These are phyloP conservation scores for Arabis hirsuta DNA, from an alignment of 345 rosid genomes.

Conservation along the genomic window DNA sequence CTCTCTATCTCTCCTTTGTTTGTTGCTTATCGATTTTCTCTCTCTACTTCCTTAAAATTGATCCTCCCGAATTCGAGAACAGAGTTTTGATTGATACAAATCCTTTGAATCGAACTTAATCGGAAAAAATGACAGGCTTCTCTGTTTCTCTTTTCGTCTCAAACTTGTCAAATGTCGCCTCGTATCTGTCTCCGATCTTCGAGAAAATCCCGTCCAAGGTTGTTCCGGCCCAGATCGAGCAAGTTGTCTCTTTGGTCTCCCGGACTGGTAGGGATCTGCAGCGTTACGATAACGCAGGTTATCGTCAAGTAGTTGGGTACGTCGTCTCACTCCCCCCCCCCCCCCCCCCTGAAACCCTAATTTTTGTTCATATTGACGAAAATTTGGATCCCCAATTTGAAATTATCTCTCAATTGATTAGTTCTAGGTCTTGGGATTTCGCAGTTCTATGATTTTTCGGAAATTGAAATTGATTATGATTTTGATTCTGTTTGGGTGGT, in stretches of 20 bases:
- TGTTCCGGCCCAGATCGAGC: slow-evolving; percentile 53
- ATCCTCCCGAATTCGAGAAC: slow-evolving; percentile 13
- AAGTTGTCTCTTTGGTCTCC: slow-evolving; percentile 55
- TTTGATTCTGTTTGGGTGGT: neutral
- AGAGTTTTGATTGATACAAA: slow-evolving; percentile 8
- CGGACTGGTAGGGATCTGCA: slow-evolving; percentile 74
- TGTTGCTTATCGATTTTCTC: slow-evolving; percentile 24
- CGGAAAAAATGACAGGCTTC: slow-evolving; percentile 44
- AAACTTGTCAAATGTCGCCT: slow-evolving; percentile 47
- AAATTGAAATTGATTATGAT: no score
- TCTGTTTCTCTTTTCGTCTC: slow-evolving; percentile 47
- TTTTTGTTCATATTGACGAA: neutral
- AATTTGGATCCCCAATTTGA: neutral
- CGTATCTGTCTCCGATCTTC: slow-evolving; percentile 50
- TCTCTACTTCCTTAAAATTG: slow-evolving; percentile 8
- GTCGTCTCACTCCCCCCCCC: neutral
- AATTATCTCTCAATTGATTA: neutral
- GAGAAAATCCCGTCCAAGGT: slow-evolving; percentile 46
- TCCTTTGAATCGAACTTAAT: slow-evolving; percentile 7
- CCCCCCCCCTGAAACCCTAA: neutral
- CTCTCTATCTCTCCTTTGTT: neutral
- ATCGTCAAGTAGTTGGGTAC: slow-evolving; percentile 80
- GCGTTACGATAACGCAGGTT: slow-evolving; percentile 60
- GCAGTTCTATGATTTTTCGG: neutral
- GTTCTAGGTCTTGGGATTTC: neutral